Evolutionary conservation across 805 yeast genomes (phyloP), one percentile per base, ranked within the genome.

Genomic region (Sugiyamaella mastotermitis): DNA sequence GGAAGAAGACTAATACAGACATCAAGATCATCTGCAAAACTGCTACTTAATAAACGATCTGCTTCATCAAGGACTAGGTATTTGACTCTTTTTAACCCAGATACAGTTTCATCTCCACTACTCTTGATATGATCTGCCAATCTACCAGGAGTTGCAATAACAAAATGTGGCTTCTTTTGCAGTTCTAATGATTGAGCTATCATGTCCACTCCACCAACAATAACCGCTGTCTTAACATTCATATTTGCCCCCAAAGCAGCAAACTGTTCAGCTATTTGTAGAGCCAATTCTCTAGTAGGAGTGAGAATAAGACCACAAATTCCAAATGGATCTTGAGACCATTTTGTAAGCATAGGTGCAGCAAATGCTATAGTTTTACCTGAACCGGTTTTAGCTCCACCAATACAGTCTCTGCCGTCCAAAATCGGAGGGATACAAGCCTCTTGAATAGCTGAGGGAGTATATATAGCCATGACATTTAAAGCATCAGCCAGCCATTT

Each of bases 361-460:
- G 90, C 97, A 70, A 92, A 92, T 1, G 97, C 96, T 16, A 92
- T 78, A 1, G 98, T 92, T 58, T 92, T 92, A 73, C 98, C 98
- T 13, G 94, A 81, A 62, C 98, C 98, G 0, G 98, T 92, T 59
- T 83, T 83, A 22, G 98, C 98, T 30, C 98, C 98, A 36, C 98
- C 99, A 37, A 92, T 90, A 62, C 96, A 88, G 58, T 88, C 95
- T 49, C 79, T 73, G 5, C 94, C 44, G 29, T 68, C 69, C 26
- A 92, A 57, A 41, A 92, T 83, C 40, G 80, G 74, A 1, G 97
- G 97, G 33, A 92, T 90, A 56, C 96, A 86, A 3, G 86, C 84
- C 6, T 66, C 56, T 58, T 92, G 99, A 64, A 92, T 90, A 15
- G 76, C 75, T 0, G 97, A 84, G 1, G 98, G 98, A 4, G 72